Evolutionary conservation across 257 asterid species (phyloP).

Genomic region (Agastache rugosa): DNA sequence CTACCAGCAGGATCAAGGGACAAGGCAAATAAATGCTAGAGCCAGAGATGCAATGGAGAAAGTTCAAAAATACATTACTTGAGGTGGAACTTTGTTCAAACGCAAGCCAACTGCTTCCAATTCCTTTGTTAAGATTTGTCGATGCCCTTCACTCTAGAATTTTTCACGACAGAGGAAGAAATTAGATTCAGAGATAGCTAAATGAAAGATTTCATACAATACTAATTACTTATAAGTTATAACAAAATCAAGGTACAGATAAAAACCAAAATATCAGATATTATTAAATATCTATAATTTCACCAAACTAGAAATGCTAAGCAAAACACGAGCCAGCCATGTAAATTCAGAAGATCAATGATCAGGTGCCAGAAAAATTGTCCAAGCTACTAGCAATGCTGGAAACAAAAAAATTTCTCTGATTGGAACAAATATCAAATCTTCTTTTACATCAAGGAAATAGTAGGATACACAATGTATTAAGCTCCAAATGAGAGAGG

Average conservation of each 20-base stretch:
- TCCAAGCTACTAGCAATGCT: slow-evolving; percentile 9
- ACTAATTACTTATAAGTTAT: neutral
- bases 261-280: neutral
- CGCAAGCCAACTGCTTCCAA: slow-evolving; percentile 99
- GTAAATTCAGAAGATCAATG: neutral
- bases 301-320: slow-evolving; percentile 18
- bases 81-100: slow-evolving; percentile 92
- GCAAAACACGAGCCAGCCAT: neutral
- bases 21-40: neutral
- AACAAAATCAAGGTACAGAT: slow-evolving; percentile 7
- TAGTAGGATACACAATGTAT: neutral
- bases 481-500: slow-evolving; percentile 6
- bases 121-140: slow-evolving; percentile 95
- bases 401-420: neutral
- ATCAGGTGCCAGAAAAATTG: neutral
- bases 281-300: neutral
- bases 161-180: slow-evolving; percentile 35
- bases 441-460: slow-evolving; percentile 5
- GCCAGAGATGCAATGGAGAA: slow-evolving; percentile 24
- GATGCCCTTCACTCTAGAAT: slow-evolving; percentile 97
- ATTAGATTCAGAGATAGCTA: slow-evolving; percentile 20
- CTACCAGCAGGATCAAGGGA: neutral
- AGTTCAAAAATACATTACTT: slow-evolving; percentile 53
- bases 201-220: neutral
- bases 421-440: neutral